Base-by-base conservation (phyloP, 495 filamentous ascomycete species). In the Podospora tetraspora region DNA sequence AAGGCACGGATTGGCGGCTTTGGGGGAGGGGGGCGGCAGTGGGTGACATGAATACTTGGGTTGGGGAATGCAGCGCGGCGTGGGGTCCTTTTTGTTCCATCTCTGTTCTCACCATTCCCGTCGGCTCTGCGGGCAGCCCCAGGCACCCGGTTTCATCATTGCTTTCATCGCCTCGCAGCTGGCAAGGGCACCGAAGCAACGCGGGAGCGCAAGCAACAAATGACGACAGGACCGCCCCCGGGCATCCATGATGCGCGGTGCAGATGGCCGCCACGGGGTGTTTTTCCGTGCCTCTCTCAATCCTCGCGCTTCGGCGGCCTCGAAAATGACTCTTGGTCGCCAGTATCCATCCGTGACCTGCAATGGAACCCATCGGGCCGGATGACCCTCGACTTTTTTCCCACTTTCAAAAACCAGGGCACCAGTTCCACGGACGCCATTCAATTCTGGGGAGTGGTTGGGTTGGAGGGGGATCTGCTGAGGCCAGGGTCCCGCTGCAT, bases 111-210 rank as follows among this genome's bases (percentile, higher is more conserved):
- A 3, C 27, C 3, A 5, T 27, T 27, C 27, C 27, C 27, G 6
- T 25, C 25, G 25, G 25, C 25, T 25, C 25, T 25, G 27, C 27
- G 27, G 27, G 3, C 27, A 6, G 3, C 27, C 27, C 59, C 70
- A 69, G 66, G 66, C 73, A 71, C 64, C 69, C 59, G 66, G 67
- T 73, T 76, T 78, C 76, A 78, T 78, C 74, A 76, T 77, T 19
- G 61, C 61, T 71, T 76, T 73, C 74, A 73, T 75, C 69, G 74
- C 72, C 64, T 52, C 32, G 6, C 56, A 57, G 29, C 63, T 30
- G 30, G 29, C 29, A 66, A 64, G 52, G 60, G 8, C 29, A 30
- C 29, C 29, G 29, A 30, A 30, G 29, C 8, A 30, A 30, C 8
- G 9, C 4, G 25, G 25, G 4, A 30, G 9, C 29, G 29, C 29